phyloP scores from a whole-genome alignment of 208 protist genomes.

The Crithidia expoeki region DNA sequence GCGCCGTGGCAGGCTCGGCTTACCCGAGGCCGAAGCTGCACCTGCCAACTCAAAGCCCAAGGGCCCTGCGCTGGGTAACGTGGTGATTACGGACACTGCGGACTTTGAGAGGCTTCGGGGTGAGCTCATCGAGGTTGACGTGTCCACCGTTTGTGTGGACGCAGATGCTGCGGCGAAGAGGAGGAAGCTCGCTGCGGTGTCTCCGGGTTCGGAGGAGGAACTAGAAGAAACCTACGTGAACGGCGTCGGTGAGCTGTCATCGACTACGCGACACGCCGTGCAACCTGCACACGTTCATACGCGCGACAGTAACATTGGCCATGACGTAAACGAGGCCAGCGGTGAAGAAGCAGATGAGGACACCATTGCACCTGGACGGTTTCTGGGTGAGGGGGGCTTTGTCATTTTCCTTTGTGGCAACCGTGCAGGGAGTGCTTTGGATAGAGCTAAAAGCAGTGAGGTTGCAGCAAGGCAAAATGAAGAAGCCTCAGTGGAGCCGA shows the following conservation, averaged over 20 bases:
- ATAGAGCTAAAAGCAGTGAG: too few relatives aligned
- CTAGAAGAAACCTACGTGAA: conserved; percentile 1
- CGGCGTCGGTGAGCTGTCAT: neutral
- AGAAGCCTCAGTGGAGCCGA: neutral
- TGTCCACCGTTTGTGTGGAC: neutral
- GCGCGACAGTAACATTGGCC: too few relatives aligned
- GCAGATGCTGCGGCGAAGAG: too few relatives aligned
- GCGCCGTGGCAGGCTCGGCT: neutral
- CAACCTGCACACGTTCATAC: too few relatives aligned
- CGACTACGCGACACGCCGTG: neutral
- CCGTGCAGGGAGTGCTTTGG: neutral
- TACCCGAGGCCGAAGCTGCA: conserved; percentile 5
- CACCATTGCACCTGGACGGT: neutral
- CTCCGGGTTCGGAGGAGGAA: too few relatives aligned
- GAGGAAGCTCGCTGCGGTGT: too few relatives aligned
- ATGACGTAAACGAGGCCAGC: neutral
- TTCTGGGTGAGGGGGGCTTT: conserved; percentile 3
- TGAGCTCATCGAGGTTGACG: conserved; percentile 9
- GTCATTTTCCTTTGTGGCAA: conserved; percentile 16
- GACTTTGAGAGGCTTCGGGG: neutral
- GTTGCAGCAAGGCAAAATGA: too few relatives aligned
- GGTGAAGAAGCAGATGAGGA: neutral
- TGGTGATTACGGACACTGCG: conserved; percentile 8
- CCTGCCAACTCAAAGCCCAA: neutral
- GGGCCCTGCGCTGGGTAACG: conserved; percentile 16